A percentile compares a stretch with the other conserved stretches of the same genome.
Conservation (phyloP, 441 rosid genomes). For the Sinapis alba region DNA sequence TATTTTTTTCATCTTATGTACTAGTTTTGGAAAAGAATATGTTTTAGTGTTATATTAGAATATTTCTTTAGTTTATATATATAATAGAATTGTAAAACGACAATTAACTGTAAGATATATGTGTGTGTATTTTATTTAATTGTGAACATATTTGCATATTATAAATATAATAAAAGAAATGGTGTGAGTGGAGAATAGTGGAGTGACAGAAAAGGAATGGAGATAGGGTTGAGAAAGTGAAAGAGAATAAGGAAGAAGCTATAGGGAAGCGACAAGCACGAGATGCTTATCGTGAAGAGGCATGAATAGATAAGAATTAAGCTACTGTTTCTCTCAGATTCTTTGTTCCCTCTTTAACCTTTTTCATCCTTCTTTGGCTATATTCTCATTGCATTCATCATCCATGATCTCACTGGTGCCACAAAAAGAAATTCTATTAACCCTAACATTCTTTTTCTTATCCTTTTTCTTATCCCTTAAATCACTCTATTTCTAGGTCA, state of each 20-base stretch:
- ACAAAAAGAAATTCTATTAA: background rate
- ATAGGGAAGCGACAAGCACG: constrained; percentile 51
- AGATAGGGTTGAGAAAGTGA: constrained; percentile 16
- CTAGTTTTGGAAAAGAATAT: too few species aligned
- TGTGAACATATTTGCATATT: background rate
- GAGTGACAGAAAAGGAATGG: constrained; percentile 23
- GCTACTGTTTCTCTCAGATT: constrained; percentile 33
- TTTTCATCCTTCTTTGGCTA: constrained; percentile 27
- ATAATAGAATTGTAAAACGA: too few species aligned
- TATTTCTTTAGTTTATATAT: too few species aligned
- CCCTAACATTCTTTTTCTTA: constrained; percentile 29
- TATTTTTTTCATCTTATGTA: too few species aligned
- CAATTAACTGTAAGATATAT: too few species aligned
- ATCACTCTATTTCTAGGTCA: background rate
- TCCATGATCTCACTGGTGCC: constrained; percentile 1
- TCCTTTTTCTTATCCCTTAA: background rate
- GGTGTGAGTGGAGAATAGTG: constrained; percentile 39
- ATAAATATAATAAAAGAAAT: background rate
- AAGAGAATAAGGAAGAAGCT: constrained; percentile 24
- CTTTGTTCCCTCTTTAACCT: constrained; percentile 27
- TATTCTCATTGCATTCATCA: constrained; percentile 19
- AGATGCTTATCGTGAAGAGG: constrained; percentile 33
- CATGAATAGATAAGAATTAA: constrained; percentile 31
- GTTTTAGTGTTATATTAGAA: too few species aligned
- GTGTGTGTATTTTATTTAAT: too few species aligned